Base-by-base conservation (phyloP, 768 basidiomycete genomes). In the Boletus rubropictus region DNA sequence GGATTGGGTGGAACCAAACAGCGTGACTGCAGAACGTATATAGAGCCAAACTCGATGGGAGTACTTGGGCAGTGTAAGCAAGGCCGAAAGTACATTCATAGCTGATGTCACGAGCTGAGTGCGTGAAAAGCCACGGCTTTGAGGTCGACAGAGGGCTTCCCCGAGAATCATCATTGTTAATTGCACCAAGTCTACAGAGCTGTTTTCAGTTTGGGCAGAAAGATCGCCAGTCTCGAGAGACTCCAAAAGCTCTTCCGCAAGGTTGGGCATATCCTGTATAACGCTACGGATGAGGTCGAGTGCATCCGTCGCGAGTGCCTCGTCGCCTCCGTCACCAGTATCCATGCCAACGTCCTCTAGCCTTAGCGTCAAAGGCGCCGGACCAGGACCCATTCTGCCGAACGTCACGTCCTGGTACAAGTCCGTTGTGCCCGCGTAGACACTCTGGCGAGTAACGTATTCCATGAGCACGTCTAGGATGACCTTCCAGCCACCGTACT, bases 11-110 rank as follows among this genome's bases (percentile, higher is more conserved):
- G 81, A 72, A 15, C 86, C 84, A 56, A 95, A 90, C 22, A 96
- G 74, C 18, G 82, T 76, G 0, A 78, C 72, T 0, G 90, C 86
- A 5, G 86, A 86, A 11, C 90, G 82, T 17, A 94, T 78, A 57
- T 87, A 93, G 9, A 91, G 71, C 92, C 91, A 95, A 20, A 94
- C 87, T 2, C 86, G 78, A 53, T 81, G 80, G n/a, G 88, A 86
- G 58, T 85, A 85, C 37, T 72, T 74, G 1, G 86, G 87, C 11
- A 88, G 68, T 1, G 82, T 78, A 29, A 93, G 75, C 25, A 94
- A 74, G 0, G 84, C 84, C 4, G 87, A 76, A 17, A 95, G 76
- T 11, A 94, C 83, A 44, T 82, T 86, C 71, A 95, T 78, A 4
- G 89, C 81, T 7, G 86, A 88, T 3, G 86, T 85, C 51, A 89